These are phyloP conservation scores for Colletotrichum theobromicola DNA, from an alignment of 2,329 filamentous ascomycete species.

Conservation along the genomic window DNA sequence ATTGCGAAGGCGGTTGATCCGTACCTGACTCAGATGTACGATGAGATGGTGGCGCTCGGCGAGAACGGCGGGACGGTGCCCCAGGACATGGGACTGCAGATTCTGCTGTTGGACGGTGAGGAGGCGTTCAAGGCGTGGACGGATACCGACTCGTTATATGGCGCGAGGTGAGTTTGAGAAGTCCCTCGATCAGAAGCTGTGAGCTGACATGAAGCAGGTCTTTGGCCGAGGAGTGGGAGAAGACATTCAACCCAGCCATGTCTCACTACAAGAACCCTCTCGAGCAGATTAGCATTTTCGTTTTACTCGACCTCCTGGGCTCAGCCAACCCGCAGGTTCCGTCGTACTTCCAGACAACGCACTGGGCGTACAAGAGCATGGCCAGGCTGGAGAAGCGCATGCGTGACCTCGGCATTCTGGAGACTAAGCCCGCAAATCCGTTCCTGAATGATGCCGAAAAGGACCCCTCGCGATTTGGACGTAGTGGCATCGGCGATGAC, in stretches of 20 bases:
- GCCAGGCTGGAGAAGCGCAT: conserved; percentile 69
- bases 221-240: conserved; percentile 76
- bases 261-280: conserved; percentile 73
- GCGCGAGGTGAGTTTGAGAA: conserved; percentile 60
- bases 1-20: conserved; percentile 73
- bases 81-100: conserved; percentile 77
- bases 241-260: conserved; percentile 66
- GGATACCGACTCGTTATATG: conserved; percentile 76
- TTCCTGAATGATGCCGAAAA: conserved; percentile 66
- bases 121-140: conserved; percentile 80
- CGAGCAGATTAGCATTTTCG: conserved; percentile 75
- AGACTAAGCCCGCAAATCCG: conserved; percentile 33
- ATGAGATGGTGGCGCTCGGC: conserved; percentile 66
- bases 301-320: conserved; percentile 78
- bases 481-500: conserved; percentile 67
- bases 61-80: conserved; percentile 55
- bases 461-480: conserved; percentile 36
- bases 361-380: conserved; percentile 80
- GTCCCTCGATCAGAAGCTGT: neutral
- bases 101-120: conserved; percentile 82
- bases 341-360: conserved; percentile 78
- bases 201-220: conserved; percentile 43
- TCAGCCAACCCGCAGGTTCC: conserved; percentile 64
- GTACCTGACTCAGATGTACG: conserved; percentile 77
- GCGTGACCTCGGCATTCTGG: conserved; percentile 60